phyloP scores from a whole-genome alignment of 805 yeast species.

The Sugiyamaella mastotermitis region DNA sequence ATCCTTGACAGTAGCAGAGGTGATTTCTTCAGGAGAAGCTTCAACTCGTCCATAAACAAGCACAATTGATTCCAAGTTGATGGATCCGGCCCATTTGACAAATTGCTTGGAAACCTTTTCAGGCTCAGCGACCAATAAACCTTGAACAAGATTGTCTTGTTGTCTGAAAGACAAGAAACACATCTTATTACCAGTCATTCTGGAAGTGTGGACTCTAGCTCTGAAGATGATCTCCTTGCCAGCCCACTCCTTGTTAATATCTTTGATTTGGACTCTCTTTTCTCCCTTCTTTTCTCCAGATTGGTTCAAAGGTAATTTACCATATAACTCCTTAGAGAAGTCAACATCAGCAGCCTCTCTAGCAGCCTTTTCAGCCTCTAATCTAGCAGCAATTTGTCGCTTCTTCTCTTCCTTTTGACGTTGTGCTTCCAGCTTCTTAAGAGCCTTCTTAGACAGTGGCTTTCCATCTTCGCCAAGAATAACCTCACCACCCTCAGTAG shows the following conservation, averaged over 20 bases:
- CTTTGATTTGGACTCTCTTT: slow-evolving; percentile 51
- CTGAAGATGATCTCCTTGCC: slow-evolving; percentile 79
- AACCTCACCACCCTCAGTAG: not conserved
- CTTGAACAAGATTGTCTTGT: slow-evolving; percentile 78
- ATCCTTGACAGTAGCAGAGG: slow-evolving; percentile 86
- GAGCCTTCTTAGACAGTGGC: slow-evolving; percentile 88
- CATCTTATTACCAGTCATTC: slow-evolving; percentile 96
- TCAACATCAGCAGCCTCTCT: slow-evolving; percentile 73
- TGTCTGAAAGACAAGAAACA: slow-evolving; percentile 88
- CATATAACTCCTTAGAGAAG: slow-evolving; percentile 82
- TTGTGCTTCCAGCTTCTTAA: slow-evolving; percentile 71
- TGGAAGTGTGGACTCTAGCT: slow-evolving; percentile 88
- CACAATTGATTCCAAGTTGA: slow-evolving; percentile 86
- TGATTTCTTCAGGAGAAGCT: slow-evolving; percentile 81
- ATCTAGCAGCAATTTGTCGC: slow-evolving; percentile 84
- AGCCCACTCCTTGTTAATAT: slow-evolving; percentile 50
- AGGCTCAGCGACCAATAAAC: slow-evolving; percentile 67
- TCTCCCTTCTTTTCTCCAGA: slow-evolving; percentile 63
- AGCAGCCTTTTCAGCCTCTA: slow-evolving; percentile 81
- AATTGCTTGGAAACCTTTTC: slow-evolving; percentile 79
- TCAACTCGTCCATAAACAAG: slow-evolving; percentile 79
- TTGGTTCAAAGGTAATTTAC: slow-evolving; percentile 82
- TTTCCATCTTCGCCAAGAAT: slow-evolving; percentile 68
- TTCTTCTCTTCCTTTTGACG: slow-evolving; percentile 47
- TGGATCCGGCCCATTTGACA: slow-evolving; percentile 91